Conservation (phyloP, 805 yeast species). For the Blastobotrys parvus region DNA sequence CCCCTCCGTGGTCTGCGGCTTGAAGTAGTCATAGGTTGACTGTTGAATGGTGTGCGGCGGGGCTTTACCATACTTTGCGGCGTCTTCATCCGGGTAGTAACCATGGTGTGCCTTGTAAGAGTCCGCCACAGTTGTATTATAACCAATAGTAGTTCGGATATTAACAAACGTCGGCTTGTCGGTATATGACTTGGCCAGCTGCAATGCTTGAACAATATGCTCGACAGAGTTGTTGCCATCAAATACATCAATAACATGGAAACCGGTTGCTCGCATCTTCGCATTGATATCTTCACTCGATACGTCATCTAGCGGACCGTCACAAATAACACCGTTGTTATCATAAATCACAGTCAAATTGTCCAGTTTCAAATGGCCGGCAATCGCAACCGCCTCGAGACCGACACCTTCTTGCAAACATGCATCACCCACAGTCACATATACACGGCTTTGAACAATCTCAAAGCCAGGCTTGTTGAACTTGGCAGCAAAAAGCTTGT, state of each 20-base stretch:
- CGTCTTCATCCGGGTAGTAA: conserved; percentile 29
- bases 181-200: conserved; percentile 23
- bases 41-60: conserved; percentile 22
- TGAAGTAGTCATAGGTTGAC: conserved; percentile 27
- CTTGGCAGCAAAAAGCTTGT: conserved; percentile 29
- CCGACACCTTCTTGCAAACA: conserved; percentile 37
- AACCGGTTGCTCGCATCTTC: conserved; percentile 31
- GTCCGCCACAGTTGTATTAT: conserved; percentile 27
- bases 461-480: conserved; percentile 30
- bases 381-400: conserved; percentile 33
- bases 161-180: conserved; percentile 33
- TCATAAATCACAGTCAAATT: conserved; percentile 33
- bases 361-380: conserved; percentile 32
- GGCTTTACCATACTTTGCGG: conserved; percentile 11
- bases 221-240: conserved; percentile 29
- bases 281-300: conserved; percentile 29
- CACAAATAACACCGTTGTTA: conserved; percentile 33
- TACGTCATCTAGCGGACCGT: conserved; percentile 31
- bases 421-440: conserved; percentile 34
- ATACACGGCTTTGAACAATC: conserved; percentile 27
- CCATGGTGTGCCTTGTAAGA: conserved; percentile 31
- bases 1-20: conserved; percentile 22
- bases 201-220: conserved; percentile 29
- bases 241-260: conserved; percentile 31
- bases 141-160: conserved; percentile 30